A percentile compares a stretch with the other conserved stretches of the same genome.
Evolutionary conservation across 805 yeast genomes (phyloP).

Genomic region (Cyberlindnera subsufficiens): DNA sequence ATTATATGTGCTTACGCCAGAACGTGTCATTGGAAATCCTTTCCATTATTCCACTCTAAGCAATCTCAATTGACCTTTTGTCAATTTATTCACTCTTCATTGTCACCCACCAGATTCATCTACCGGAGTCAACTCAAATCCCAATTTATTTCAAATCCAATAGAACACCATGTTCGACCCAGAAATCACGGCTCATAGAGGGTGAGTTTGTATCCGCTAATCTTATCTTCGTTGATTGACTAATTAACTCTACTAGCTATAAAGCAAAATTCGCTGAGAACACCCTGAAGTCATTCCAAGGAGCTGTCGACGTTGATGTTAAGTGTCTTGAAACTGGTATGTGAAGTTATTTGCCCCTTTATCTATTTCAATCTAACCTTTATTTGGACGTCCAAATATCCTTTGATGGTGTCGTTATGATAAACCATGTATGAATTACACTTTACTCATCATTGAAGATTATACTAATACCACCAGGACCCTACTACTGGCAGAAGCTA

Average conservation of each 20-base stretch:
- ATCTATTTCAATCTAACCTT: not conserved
- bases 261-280: constrained; percentile 39
- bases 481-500: constrained; percentile 43
- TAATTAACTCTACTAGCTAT: constrained; percentile 17
- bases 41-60: no score
- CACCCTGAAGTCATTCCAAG: constrained; percentile 38
- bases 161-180: constrained; percentile 2
- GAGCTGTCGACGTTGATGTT: constrained; percentile 38
- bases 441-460: not conserved
- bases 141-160: not conserved
- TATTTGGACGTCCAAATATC: constrained; percentile 44
- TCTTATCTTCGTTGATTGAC: no score
- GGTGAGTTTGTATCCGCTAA: constrained; percentile 4
- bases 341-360: not conserved
- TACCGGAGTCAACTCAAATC: no score
- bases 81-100: no score
- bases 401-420: constrained; percentile 45
- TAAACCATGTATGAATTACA: constrained; percentile 33
- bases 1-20: no score
- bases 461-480: constrained; percentile 25
- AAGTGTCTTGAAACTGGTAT: constrained; percentile 40
- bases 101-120: no score
- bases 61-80: no score
- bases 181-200: constrained; percentile 12
- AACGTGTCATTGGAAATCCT: no score